These are phyloP conservation scores for Neurospora sp. DNA, from an alignment of 495 filamentous ascomycete genomes.

Conservation along the genomic window DNA sequence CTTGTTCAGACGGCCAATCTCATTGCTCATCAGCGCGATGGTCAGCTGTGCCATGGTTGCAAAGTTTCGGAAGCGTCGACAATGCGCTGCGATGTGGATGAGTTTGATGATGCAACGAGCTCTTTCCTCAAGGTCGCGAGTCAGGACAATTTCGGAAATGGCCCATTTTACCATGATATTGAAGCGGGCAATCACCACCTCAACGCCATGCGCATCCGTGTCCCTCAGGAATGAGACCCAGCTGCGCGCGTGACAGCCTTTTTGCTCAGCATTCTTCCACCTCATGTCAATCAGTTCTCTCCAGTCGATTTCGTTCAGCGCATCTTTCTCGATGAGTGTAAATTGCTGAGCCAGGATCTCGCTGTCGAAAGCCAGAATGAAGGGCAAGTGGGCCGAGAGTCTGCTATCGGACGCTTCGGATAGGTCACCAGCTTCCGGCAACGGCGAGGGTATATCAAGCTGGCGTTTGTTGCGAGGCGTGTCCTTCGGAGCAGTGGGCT, in stretches of 20 bases:
- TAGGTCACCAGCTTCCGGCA: not conserved
- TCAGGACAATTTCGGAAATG: conserved; percentile 82
- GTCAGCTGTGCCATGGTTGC: conserved; percentile 94
- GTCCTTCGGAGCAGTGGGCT: conserved; percentile 29
- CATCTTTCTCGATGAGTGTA: conserved; percentile 92
- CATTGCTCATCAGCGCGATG: conserved; percentile 77
- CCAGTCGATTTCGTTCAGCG: conserved; percentile 94
- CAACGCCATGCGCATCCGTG: conserved; percentile 77
- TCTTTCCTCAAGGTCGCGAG: conserved; percentile 69
- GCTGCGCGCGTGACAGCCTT: conserved; percentile 49
- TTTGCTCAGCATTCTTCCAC: conserved; percentile 63
- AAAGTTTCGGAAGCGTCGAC: conserved; percentile 80
- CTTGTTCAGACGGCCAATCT: conserved; percentile 60
- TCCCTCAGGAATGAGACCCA: conserved; percentile 91
- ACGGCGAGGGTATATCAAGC: conserved; percentile 18
- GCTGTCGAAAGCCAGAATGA: conserved; percentile 84
- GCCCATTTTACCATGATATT: conserved; percentile 98
- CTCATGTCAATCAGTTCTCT: conserved; percentile 90
- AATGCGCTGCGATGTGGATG: conserved; percentile 84
- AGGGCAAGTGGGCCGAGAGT: conserved; percentile 63
- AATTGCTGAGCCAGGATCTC: conserved; percentile 86
- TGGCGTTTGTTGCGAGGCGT: conserved; percentile 26
- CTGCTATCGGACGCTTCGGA: conserved; percentile 8
- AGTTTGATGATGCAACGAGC: conserved; percentile 78
- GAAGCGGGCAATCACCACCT: conserved; percentile 92